Percentiles rank a stretch among this genome's conserved stretches.
Conservation (phyloP, 2,329 filamentous ascomycete genomes). For the Aspergillus tamarii region DNA sequence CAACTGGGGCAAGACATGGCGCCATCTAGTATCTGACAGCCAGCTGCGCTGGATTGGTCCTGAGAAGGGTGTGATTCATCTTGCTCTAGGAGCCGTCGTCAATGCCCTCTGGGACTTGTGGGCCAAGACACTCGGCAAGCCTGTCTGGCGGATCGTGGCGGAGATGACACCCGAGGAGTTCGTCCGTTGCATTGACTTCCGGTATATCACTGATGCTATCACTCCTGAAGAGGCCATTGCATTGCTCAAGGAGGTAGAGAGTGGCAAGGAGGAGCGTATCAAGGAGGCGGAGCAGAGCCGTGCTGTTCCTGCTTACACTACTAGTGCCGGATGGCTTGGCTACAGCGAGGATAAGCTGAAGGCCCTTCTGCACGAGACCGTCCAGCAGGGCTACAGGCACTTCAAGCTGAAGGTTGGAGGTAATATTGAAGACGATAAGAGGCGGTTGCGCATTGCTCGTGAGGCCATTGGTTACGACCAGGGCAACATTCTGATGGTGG, state of each 20-base stretch:
- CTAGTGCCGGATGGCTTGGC: conserved; percentile 87
- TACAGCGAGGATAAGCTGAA: conserved; percentile 89
- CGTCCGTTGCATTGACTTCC: conserved; percentile 86
- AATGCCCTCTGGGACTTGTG: conserved; percentile 96
- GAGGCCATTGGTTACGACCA: conserved; percentile 80
- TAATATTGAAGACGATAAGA: conserved; percentile 70
- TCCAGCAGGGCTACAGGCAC: conserved; percentile 75
- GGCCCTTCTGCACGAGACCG: conserved; percentile 71
- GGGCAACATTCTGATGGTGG: conserved; percentile 87
- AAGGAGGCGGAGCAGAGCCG: conserved; percentile 71
- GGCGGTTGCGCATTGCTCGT: conserved; percentile 72
- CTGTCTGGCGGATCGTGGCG: conserved; percentile 85
- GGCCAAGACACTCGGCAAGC: conserved; percentile 83
- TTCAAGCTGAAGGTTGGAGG: conserved; percentile 92
- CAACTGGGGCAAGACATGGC: conserved; percentile 88
- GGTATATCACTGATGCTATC: conserved; percentile 92
- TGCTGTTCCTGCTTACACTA: conserved; percentile 89
- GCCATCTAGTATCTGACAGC: conserved; percentile 85
- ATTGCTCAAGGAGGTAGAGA: conserved; percentile 68
- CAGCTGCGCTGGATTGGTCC: conserved; percentile 93
- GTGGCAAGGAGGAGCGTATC: conserved; percentile 71
- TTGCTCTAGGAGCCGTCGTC: conserved; percentile 84
- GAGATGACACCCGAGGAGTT: conserved; percentile 90
- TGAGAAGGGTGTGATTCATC: conserved; percentile 91
- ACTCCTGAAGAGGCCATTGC: conserved; percentile 80